These are phyloP conservation scores for Fusarium cyanostomum DNA, from an alignment of 2,329 filamentous ascomycete genomes.

Conservation along the genomic window DNA sequence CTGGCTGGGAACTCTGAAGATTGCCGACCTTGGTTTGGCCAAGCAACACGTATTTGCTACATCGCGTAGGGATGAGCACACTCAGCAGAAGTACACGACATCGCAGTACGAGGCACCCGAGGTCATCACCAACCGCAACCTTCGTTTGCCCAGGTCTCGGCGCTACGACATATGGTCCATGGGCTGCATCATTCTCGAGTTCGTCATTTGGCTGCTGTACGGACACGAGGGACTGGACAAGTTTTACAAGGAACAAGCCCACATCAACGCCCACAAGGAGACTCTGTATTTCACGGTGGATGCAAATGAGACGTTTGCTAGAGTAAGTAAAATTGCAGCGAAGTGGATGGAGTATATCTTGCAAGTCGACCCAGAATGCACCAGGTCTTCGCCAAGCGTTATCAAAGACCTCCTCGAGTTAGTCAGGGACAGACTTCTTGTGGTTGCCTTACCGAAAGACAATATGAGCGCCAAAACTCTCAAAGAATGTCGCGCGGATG, in stretches of 20 bases:
- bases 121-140: background rate
- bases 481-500: conserved; percentile 4
- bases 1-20: conserved; percentile 24
- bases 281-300: conserved; percentile 3
- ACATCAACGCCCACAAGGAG: background rate
- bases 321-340: background rate
- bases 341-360: conserved; percentile 9
- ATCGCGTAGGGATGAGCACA: background rate
- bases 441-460: conserved; percentile 1
- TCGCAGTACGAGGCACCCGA: conserved; percentile 32
- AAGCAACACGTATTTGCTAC: conserved; percentile 24
- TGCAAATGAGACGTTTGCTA: background rate
- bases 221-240: conserved; percentile 14
- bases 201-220: conserved; percentile 43
- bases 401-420: conserved; percentile 12
- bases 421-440: conserved; percentile 12
- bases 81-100: conserved; percentile 17
- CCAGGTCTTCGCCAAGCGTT: background rate
- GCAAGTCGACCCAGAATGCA: conserved; percentile 19
- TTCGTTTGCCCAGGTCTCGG: conserved; percentile 26
- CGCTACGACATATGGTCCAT: conserved; percentile 46
- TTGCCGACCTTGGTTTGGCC: conserved; percentile 22
- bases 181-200: conserved; percentile 45
- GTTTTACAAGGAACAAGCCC: background rate
- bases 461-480: background rate